A percentile compares a stretch with the other conserved stretches of the same genome.
Conservation (phyloP, 352 stramenopile species). For the Pythium folliculosum region DNA sequence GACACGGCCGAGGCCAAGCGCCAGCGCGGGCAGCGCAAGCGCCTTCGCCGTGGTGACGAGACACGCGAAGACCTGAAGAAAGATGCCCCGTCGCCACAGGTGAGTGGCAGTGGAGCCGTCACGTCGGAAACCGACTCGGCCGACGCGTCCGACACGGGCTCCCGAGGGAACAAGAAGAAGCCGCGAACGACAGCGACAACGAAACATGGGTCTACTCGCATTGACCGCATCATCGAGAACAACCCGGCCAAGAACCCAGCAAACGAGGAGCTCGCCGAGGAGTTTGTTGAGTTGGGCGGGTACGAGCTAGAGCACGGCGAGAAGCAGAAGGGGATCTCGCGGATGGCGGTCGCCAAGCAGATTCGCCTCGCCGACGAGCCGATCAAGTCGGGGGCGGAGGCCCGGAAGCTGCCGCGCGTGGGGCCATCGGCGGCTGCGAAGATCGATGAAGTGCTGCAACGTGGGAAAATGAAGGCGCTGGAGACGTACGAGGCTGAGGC, state of each 20-base stretch:
- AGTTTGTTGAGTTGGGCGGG: constrained; percentile 46
- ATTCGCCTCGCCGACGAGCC: constrained; percentile 32
- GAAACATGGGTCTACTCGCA: constrained; percentile 8
- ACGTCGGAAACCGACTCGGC: constrained; percentile 3
- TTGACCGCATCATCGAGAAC: constrained; percentile 37
- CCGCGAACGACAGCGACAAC: background rate
- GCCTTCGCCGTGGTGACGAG: constrained; percentile 23
- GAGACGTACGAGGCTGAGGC: constrained; percentile 27
- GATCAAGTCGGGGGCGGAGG: constrained; percentile 36
- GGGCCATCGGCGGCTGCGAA: constrained; percentile 38
- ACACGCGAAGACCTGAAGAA: background rate
- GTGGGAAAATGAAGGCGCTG: constrained; percentile 38
- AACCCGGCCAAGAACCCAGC: constrained; percentile 38
- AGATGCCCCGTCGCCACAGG: background rate
- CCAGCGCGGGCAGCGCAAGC: constrained; percentile 31
- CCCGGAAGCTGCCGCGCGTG: constrained; percentile 30
- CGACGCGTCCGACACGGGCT: background rate
- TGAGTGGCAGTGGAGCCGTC: background rate
- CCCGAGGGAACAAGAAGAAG: constrained; percentile 1
- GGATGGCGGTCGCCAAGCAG: constrained; percentile 46
- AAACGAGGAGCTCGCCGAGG: constrained; percentile 44
- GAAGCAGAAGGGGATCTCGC: constrained; percentile 41
- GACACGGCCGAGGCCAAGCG: constrained; percentile 43
- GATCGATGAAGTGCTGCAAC: constrained; percentile 40
- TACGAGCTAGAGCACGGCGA: constrained; percentile 37